phyloP scores from a whole-genome alignment of 768 basidiomycete genomes.

The Naematelia encephala region DNA sequence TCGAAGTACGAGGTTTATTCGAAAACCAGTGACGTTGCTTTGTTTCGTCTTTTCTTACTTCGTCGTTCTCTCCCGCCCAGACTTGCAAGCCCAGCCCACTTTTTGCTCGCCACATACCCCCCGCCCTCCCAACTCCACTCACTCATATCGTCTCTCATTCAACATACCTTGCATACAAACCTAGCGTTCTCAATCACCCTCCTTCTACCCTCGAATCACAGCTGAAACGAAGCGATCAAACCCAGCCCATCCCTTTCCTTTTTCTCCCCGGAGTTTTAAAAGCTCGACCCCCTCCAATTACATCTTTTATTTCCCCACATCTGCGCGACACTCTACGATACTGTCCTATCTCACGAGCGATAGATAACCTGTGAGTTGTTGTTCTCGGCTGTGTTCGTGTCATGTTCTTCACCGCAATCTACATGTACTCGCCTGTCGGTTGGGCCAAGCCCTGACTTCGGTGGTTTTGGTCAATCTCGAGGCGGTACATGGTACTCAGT shows the following conservation, averaged over 20 bases:
- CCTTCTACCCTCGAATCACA: background rate
- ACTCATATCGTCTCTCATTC: too few relatives aligned
- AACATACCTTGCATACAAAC: too few relatives aligned
- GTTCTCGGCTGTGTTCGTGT: background rate
- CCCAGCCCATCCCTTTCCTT: background rate
- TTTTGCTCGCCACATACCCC: background rate
- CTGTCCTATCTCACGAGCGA: background rate
- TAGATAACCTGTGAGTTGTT: background rate
- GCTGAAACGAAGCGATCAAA: background rate
- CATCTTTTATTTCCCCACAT: background rate
- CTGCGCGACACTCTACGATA: background rate
- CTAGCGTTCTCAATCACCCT: background rate
- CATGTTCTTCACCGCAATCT: too few relatives aligned
- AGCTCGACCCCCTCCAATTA: background rate
- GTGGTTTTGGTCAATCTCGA: too few relatives aligned
- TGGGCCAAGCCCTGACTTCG: background rate
- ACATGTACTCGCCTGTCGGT: background rate
- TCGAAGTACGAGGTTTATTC: too few relatives aligned
- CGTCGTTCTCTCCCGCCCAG: background rate
- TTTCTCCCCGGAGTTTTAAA: background rate
- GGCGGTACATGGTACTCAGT: background rate
- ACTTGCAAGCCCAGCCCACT: background rate
- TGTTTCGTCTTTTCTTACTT: background rate
- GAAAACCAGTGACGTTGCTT: background rate
- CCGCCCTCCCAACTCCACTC: too few relatives aligned